Evolutionary conservation across 352 stramenopile genomes (phyloP).

Genomic region (Detonula confervacea): DNA sequence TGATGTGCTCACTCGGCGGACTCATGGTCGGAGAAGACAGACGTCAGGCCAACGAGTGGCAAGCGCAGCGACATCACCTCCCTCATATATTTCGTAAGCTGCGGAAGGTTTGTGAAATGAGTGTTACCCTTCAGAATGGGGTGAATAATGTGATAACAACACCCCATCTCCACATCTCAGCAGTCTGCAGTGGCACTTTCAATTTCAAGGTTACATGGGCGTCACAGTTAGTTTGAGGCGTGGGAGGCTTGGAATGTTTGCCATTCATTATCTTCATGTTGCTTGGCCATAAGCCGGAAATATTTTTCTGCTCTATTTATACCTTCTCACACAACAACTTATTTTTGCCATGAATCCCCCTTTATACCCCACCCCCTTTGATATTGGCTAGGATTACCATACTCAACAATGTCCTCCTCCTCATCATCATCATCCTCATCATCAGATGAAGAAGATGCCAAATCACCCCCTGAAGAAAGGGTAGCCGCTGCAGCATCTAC

Average conservation of each 20-base stretch:
- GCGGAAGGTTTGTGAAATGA: background rate
- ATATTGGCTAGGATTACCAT: background rate
- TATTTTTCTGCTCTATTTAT: too few species aligned
- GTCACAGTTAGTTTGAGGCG: too few species aligned
- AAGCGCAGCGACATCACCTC: background rate
- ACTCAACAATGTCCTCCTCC: background rate
- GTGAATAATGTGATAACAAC: too few species aligned
- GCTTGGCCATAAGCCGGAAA: too few species aligned
- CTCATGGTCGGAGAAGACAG: conserved; percentile 40
- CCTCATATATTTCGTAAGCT: background rate
- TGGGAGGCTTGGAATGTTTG: too few species aligned
- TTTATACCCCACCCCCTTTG: background rate
- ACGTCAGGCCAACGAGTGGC: background rate
- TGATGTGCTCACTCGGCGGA: background rate
- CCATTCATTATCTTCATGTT: too few species aligned
- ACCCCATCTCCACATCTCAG: too few species aligned
- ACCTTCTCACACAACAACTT: background rate
- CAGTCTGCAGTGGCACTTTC: too few species aligned
- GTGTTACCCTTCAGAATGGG: too few species aligned
- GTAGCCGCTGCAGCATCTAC: background rate
- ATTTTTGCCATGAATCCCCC: background rate
- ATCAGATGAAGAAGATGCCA: conserved; percentile 8
- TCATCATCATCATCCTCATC: background rate
- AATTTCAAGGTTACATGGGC: too few species aligned
- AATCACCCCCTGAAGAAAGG: background rate